phyloP scores from a whole-genome alignment of 148 eudicot species.

The Cornus controversa region DNA sequence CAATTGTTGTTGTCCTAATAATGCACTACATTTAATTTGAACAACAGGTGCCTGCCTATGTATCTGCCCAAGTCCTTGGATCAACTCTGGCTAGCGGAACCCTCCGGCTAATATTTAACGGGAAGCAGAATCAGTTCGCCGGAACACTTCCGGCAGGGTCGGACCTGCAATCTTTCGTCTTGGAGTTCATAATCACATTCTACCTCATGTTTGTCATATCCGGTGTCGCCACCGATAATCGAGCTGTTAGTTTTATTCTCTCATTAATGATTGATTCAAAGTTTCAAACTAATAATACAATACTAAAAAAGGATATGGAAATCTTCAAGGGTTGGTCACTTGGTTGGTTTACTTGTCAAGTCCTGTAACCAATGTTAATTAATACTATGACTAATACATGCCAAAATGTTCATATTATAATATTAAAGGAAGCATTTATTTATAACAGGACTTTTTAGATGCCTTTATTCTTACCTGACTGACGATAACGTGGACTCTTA shows the following conservation, averaged over 20 bases:
- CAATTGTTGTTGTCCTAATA: not conserved
- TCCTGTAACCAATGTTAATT: not conserved
- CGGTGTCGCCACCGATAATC: conserved; percentile 50
- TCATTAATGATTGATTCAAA: not conserved
- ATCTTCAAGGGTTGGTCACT: no score
- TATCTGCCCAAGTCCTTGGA: conserved; percentile 41
- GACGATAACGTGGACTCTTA: conserved; percentile 4
- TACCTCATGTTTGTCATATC: conserved; percentile 57
- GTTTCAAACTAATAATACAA: no score
- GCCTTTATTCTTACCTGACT: not conserved
- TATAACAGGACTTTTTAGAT: not conserved
- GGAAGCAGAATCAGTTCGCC: conserved; percentile 29
- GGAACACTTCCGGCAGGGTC: conserved; percentile 47
- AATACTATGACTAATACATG: not conserved
- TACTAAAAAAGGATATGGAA: no score
- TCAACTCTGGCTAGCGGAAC: conserved; percentile 52
- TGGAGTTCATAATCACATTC: conserved; percentile 57
- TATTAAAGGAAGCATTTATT: not conserved
- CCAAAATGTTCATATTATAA: not conserved
- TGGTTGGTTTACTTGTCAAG: not conserved
- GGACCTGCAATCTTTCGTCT: conserved; percentile 34
- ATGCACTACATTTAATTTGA: not conserved
- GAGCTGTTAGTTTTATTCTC: conserved; percentile 37
- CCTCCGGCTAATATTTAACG: conserved; percentile 35
- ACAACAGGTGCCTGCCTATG: conserved; percentile 42